Conservation (phyloP, 2,329 filamentous ascomycete genomes). For the Fusarium napiforme region DNA sequence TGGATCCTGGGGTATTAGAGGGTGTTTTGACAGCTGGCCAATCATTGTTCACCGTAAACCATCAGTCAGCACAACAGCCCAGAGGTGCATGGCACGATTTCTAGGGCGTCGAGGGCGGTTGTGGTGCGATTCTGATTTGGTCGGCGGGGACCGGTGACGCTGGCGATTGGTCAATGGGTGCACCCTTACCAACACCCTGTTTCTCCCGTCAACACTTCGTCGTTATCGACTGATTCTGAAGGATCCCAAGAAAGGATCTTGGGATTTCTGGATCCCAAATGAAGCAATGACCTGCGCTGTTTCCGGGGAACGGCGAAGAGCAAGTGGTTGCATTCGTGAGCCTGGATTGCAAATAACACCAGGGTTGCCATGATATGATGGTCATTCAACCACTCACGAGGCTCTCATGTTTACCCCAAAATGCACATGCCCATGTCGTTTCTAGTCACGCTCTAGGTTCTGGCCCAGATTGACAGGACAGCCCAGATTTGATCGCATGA, state of each 20-base stretch:
- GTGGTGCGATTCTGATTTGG: slow-evolving; percentile 44
- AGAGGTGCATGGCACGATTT: slow-evolving; percentile 43
- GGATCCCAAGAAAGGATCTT: slow-evolving; percentile 10
- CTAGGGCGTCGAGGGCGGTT: slow-evolving; percentile 17
- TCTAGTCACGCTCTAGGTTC: slow-evolving; percentile 28
- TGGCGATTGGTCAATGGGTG: slow-evolving; percentile 38
- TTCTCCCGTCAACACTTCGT: slow-evolving; percentile 41
- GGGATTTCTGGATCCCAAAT: slow-evolving; percentile 10
- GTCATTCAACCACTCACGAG: slow-evolving; percentile 26
- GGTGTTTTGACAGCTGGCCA: slow-evolving; percentile 23
- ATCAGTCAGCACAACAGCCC: slow-evolving; percentile 40
- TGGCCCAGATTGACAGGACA: slow-evolving; percentile 29
- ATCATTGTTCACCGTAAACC: slow-evolving; percentile 2
- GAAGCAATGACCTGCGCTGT: slow-evolving; percentile 15
- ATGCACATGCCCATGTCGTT: slow-evolving; percentile 12
- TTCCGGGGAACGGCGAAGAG: slow-evolving; percentile 25
- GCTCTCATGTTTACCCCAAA: slow-evolving; percentile 30
- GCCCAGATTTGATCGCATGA: slow-evolving; percentile 34
- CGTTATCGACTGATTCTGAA: slow-evolving; percentile 36
- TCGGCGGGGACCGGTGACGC: slow-evolving; percentile 42
- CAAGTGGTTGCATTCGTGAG: slow-evolving; percentile 4
- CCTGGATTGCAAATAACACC: slow-evolving; percentile 3
- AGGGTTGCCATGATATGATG: slow-evolving; percentile 35
- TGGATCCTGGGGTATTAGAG: slow-evolving; percentile 28
- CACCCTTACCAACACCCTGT: slow-evolving; percentile 28